Base-by-base conservation (phyloP, 108 stramenopile species). In the Cyclotella atomus region DNA sequence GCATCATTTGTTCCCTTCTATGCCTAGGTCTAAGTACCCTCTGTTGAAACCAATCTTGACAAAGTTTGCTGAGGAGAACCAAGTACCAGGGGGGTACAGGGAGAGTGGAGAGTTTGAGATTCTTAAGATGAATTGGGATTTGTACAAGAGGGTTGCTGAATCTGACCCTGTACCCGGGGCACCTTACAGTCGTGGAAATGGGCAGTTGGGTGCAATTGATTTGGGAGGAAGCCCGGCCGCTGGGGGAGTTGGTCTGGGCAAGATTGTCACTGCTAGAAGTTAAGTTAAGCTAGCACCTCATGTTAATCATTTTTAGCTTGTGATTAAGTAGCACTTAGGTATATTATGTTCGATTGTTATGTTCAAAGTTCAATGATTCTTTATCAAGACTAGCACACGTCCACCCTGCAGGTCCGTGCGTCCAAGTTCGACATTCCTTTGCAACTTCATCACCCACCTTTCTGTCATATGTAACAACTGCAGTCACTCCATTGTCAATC, bases 1-100 rank as follows among this genome's bases (percentile, higher is more conserved):
- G 80, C 98, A 99, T 76, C 97, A 98, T 80, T 75, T 99, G 44
- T 98, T 98, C 84, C 98, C 98, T 25, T 85, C 85, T 56, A 91
- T 97, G 90, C 98, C 98, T 21, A 83, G 66, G 47, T 88, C 87
- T 68, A 92, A 94, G 57, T 97, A 97, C 69, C 85, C 87, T 15
- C 47, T 49, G 45, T 78, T 96, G n/a, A 85, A 85, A 63, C 81
- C 85, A 23, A 79, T 91, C 47, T 83, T 99, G 23, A 69, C 64
- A 25, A 87, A 91, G 62, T 96, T 97, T 83, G 95, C 94, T 59
- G 77, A 89, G 55, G 92, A 97, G 32, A 88, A 99, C 74, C 88
- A 92, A 10, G 88, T 99, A n/a, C 87, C 88, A 7, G 93, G 93
- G 20, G 91, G 90, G 30, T 92, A 92, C 73, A 80, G 91, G 20